Percentiles rank a stretch among this genome's conserved stretches.
These are phyloP conservation scores for Conticribra weissflogii DNA, from an alignment of 108 stramenopile species.

Conservation along the genomic window DNA sequence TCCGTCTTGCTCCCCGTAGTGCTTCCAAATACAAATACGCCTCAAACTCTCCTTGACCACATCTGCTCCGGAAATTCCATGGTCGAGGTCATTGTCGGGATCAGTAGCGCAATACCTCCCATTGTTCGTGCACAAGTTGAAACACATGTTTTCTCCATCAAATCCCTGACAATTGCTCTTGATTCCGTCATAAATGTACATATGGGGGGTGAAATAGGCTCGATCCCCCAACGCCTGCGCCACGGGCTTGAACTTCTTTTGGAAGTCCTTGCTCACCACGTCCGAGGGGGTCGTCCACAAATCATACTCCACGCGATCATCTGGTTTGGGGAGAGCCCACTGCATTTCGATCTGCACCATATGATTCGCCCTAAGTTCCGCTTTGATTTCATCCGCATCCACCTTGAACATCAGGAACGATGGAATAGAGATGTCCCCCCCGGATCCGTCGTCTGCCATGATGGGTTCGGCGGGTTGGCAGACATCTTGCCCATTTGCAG, in stretches of 20 bases:
- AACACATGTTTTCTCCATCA: slow-evolving; percentile 75
- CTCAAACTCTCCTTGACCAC: slow-evolving; percentile 90
- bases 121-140: slow-evolving; percentile 89
- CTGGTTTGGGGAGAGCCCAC: slow-evolving; percentile 86
- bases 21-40: slow-evolving; percentile 91
- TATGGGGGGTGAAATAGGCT: slow-evolving; percentile 91
- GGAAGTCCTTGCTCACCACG: slow-evolving; percentile 59
- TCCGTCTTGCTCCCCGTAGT: slow-evolving; percentile 81
- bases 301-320: slow-evolving; percentile 91
- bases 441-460: slow-evolving; percentile 97
- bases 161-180: slow-evolving; percentile 68
- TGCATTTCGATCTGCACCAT: slow-evolving; percentile 89
- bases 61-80: slow-evolving; percentile 90
- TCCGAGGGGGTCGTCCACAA: slow-evolving; percentile 91
- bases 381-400: slow-evolving; percentile 81
- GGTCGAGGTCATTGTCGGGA: slow-evolving; percentile 89
- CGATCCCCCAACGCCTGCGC: slow-evolving; percentile 72
- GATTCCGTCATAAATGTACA: slow-evolving; percentile 88
- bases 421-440: slow-evolving; percentile 92
- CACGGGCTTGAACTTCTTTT: slow-evolving; percentile 67
- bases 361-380: slow-evolving; percentile 59
- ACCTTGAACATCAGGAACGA: slow-evolving; percentile 87
- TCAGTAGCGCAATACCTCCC: slow-evolving; percentile 95
- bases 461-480: slow-evolving; percentile 89
- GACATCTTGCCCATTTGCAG: slow-evolving; percentile 39